Base-by-base conservation (phyloP, 2,329 filamentous ascomycete genomes). In the Chrysoporthe cubensis region DNA sequence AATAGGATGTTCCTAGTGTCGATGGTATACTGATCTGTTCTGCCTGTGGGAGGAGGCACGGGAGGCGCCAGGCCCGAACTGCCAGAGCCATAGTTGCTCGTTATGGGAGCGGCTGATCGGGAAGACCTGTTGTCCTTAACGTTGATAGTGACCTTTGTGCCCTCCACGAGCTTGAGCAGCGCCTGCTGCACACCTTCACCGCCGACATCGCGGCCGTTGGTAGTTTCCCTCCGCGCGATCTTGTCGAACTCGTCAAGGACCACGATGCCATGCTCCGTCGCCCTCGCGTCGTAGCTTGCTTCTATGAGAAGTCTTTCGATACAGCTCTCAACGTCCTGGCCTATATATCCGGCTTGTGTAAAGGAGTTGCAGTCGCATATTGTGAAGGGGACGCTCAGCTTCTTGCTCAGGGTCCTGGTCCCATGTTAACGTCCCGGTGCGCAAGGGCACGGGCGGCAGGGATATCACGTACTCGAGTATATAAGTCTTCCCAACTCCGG, bases 191-290 rank as follows among this genome's bases (percentile, higher is more conserved):
- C 96, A 64, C 96, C 96, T 81, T 98, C 96, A 32, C 96, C 96
- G 21, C 94, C 92, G 2, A 99, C 96, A 75, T 99, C 96, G 73
- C 96, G 92, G 26, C 94, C 95, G 69, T 97, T 94, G 69, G 88
- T 89, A 18, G 94, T 91, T 76, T 96, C 95, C 37, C 93, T 89
- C 48, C 92, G 92, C 1, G 96, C 94, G 68, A 98, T 94, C 80
- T 99, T 99, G 82, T 99, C 96, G 66, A 99, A 93, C 80, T 99
- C 96, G 73, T 99, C 96, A 26, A 99, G 84, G 66, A 97, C 96
- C 59, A 99, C 93, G 66, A 99, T 98, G 5, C 96, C 96, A 64
- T 92, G 88, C 76, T 99, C 95, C 8, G 94, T 91, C 65, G 91
- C 89, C 68, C 89, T 88, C 40, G 96, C 88, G 73, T 97, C 92